Percentiles rank a stretch among this genome's conserved stretches.
These are phyloP conservation scores for Porpolomopsis calyptriformis DNA, from an alignment of 768 basidiomycete species.

Conservation along the genomic window DNA sequence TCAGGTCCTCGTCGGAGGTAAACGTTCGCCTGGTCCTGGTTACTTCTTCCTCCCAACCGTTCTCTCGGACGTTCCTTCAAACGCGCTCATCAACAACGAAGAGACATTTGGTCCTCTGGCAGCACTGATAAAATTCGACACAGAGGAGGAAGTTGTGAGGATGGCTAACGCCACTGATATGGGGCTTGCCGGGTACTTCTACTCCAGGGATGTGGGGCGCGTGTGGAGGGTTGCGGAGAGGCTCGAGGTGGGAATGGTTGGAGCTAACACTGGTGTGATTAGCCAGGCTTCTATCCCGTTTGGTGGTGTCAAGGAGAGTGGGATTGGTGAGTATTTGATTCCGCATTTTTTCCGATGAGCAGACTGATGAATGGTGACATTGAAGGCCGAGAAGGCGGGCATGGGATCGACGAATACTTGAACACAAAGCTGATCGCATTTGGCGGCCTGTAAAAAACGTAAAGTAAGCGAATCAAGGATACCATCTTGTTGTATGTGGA, in stretches of 20 bases:
- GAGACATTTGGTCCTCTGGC: conserved; percentile 96
- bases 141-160: conserved; percentile 84
- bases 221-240: conserved; percentile 93
- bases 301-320: conserved; percentile 88
- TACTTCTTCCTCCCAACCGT: conserved; percentile 84
- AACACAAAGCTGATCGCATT: conserved; percentile 73
- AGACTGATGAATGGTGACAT: conserved; percentile 12
- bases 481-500: neutral
- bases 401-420: conserved; percentile 87
- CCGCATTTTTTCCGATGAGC: neutral
- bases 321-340: conserved; percentile 22
- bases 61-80: conserved; percentile 67
- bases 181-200: conserved; percentile 94
- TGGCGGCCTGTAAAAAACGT: conserved; percentile 66
- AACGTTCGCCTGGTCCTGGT: conserved; percentile 37
- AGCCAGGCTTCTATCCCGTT: conserved; percentile 70
- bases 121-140: conserved; percentile 79
- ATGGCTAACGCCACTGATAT: conserved; percentile 76
- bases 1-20: conserved; percentile 83
- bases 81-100: conserved; percentile 59
- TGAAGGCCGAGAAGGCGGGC: conserved; percentile 71
- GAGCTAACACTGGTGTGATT: conserved; percentile 70
- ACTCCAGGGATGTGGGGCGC: conserved; percentile 70
- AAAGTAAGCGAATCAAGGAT: too few relatives aligned
- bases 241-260: conserved; percentile 89